Conservation (phyloP, 305 asterid species). For the Ruellia speciosa region DNA sequence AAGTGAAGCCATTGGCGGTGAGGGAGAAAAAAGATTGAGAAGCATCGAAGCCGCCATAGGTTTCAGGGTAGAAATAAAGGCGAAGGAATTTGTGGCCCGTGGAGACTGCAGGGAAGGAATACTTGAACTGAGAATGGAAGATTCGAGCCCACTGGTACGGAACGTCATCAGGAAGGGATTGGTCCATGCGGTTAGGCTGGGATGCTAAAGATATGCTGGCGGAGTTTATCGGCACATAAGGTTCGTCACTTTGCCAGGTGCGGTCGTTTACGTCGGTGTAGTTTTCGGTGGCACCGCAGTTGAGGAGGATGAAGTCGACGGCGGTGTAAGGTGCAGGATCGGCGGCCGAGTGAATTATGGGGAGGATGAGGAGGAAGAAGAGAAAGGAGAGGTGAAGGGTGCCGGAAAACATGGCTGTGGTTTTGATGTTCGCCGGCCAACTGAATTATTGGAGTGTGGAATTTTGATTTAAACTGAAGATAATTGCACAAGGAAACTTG, state of each 20-base stretch:
- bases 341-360: constrained; percentile 10
- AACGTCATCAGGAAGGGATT: constrained; percentile 23
- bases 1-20: constrained; percentile 27
- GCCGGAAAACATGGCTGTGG: neutral
- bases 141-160: constrained; percentile 43
- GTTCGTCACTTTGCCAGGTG: constrained; percentile 33
- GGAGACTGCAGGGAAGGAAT: constrained; percentile 33
- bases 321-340: constrained; percentile 24
- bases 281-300: constrained; percentile 34
- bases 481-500: too few species aligned
- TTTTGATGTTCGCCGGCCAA: too few species aligned
- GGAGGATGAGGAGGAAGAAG: constrained; percentile 8
- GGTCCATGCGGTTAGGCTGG: neutral
- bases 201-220: constrained; percentile 19
- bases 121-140: constrained; percentile 28
- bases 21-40: constrained; percentile 29
- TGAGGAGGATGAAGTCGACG: constrained; percentile 37
- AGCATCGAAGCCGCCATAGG: constrained; percentile 23
- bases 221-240: constrained; percentile 19
- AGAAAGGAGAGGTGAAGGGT: neutral
- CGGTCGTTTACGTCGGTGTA: constrained; percentile 12
- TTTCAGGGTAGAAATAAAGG: constrained; percentile 40
- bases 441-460: too few species aligned
- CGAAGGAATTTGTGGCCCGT: constrained; percentile 45
- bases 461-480: too few species aligned